These are phyloP conservation scores for Saururus chinensis DNA, from an alignment of 164 flowering plant genomes.

Conservation along the genomic window DNA sequence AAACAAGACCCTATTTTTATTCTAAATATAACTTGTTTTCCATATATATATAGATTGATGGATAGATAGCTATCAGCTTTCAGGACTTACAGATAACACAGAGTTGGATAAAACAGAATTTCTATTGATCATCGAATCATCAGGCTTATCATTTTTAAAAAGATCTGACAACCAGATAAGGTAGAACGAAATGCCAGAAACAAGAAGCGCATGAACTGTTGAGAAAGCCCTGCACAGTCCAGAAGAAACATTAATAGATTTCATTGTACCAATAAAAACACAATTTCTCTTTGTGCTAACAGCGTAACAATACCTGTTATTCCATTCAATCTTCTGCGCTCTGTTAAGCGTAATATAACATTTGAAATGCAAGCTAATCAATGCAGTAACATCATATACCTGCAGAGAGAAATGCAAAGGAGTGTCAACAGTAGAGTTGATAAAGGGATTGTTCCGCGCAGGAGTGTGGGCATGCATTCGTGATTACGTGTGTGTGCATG, in stretches of 20 bases:
- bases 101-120: slow-evolving; percentile 38
- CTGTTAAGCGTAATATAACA: slow-evolving; percentile 31
- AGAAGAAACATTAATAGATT: background rate
- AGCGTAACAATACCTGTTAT: slow-evolving; percentile 31
- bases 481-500: no score
- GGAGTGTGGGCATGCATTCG: background rate
- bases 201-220: slow-evolving; percentile 54
- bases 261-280: background rate
- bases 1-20: no score
- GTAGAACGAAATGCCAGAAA: slow-evolving; percentile 40
- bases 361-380: slow-evolving; percentile 31
- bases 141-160: slow-evolving; percentile 23
- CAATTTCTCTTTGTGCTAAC: background rate
- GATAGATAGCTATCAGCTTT: no score
- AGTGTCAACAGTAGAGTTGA: background rate
- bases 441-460: background rate
- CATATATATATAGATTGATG: no score
- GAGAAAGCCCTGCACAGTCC: slow-evolving; percentile 52
- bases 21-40: no score
- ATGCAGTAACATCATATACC: slow-evolving; percentile 45
- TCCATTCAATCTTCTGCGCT: slow-evolving; percentile 49
- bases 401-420: slow-evolving; percentile 11
- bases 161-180: slow-evolving; percentile 38
- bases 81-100: slow-evolving; percentile 40
- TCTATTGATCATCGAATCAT: slow-evolving; percentile 23